phyloP scores from a whole-genome alignment of 192 early-diverging fungal species.

The Coemansia reversa region DNA sequence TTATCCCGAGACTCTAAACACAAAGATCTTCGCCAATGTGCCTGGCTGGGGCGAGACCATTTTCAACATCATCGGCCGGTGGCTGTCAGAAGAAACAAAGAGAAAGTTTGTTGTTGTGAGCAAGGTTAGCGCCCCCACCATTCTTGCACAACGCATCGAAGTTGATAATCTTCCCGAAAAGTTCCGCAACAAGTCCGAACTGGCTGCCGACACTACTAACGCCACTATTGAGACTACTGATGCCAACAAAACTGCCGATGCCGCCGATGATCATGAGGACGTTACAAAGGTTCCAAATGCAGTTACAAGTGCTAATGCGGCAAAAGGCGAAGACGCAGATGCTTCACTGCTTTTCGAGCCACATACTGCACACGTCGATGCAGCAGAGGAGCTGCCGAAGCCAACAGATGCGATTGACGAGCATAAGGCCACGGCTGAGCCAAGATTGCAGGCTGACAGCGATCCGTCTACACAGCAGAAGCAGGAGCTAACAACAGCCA shows the following conservation, averaged over 20 bases:
- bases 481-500: constrained; percentile 14
- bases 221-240: background rate
- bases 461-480: background rate
- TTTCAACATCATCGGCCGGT: constrained; percentile 58
- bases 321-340: background rate
- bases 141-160: constrained; percentile 45
- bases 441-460: background rate
- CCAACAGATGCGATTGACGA: constrained; percentile 15
- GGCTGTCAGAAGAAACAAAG: constrained; percentile 60
- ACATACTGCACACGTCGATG: constrained; percentile 31
- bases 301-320: background rate
- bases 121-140: constrained; percentile 34
- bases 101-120: constrained; percentile 63
- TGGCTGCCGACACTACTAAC: background rate
- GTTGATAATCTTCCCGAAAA: constrained; percentile 37
- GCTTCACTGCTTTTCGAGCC: constrained; percentile 14
- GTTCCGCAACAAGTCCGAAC: constrained; percentile 28
- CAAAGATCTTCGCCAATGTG: constrained; percentile 63
- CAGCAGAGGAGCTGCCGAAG: constrained; percentile 17
- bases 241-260: background rate
- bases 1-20: constrained; percentile 63
- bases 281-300: background rate
- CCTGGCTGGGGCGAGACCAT: constrained; percentile 63
- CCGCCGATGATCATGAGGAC: background rate
- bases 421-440: background rate